These are phyloP conservation scores for Metschnikowia rubicola DNA, from an alignment of 805 yeast genomes.

Conservation along the genomic window DNA sequence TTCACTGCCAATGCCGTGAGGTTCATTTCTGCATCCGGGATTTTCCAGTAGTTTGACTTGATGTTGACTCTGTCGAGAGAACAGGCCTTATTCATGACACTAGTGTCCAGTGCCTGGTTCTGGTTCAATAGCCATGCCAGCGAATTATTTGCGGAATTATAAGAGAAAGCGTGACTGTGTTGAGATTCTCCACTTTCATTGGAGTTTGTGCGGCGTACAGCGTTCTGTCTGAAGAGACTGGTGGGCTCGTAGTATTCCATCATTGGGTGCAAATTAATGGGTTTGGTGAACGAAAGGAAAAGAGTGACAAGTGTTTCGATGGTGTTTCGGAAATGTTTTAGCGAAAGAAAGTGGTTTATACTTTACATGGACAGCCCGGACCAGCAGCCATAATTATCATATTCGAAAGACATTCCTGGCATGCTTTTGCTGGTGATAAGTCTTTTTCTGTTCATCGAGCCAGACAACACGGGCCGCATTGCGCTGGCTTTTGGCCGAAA, in stretches of 20 bases:
- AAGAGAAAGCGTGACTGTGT: neutral
- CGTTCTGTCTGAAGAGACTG: conserved; percentile 39
- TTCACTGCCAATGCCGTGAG: conserved; percentile 42
- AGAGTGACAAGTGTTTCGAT: neutral
- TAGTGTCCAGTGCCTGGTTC: conserved; percentile 25
- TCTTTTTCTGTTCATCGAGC: neutral
- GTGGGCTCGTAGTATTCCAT: conserved; percentile 38
- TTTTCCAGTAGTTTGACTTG: conserved; percentile 44
- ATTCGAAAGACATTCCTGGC: neutral
- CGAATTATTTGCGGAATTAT: conserved; percentile 7
- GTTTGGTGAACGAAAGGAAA: neutral
- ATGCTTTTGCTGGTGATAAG: neutral
- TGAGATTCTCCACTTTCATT: conserved; percentile 3
- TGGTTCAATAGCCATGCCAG: conserved; percentile 31
- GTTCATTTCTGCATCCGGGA: conserved; percentile 41
- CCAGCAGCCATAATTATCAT: neutral
- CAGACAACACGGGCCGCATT: neutral
- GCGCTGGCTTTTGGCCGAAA: neutral
- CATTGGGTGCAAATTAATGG: conserved; percentile 10
- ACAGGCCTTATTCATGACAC: conserved; percentile 41
- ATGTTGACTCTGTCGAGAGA: conserved; percentile 38
- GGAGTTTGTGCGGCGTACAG: conserved; percentile 21
- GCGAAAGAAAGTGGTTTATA: too few relatives aligned
- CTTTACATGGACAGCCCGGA: neutral
- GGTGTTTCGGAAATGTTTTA: too few relatives aligned